Conservation (phyloP, 2,329 filamentous ascomycete species). For the Calcarisporium arbuscula region DNA sequence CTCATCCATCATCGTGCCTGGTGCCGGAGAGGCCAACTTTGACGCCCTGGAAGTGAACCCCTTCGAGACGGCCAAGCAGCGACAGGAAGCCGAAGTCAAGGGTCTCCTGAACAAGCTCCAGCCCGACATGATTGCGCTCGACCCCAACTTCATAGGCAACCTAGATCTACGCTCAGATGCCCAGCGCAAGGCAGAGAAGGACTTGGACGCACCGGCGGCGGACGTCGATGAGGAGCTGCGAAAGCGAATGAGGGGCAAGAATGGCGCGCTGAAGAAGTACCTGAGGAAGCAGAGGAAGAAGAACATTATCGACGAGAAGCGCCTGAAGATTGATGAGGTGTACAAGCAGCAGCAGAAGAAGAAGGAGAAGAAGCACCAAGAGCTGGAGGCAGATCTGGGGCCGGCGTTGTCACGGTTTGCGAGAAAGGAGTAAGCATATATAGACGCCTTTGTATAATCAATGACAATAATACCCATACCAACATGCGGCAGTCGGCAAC, state of each 20-base stretch:
- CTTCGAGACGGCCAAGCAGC: conserved; percentile 87
- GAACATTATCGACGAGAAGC: conserved; percentile 96
- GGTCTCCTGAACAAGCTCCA: conserved; percentile 87
- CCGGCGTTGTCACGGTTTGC: conserved; percentile 84
- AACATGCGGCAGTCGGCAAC: neutral
- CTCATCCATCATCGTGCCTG: conserved; percentile 82
- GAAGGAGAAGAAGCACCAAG: conserved; percentile 54
- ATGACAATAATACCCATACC: conserved; percentile 13
- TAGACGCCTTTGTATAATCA: conserved; percentile 4
- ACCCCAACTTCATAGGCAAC: conserved; percentile 86
- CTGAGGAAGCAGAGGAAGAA: conserved; percentile 84
- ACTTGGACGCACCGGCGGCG: conserved; percentile 64
- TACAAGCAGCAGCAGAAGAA: conserved; percentile 65
- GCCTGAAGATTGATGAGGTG: conserved; percentile 77
- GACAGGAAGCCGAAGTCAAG: conserved; percentile 88
- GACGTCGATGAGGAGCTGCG: conserved; percentile 55
- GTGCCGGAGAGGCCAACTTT: conserved; percentile 94
- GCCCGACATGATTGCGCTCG: conserved; percentile 93
- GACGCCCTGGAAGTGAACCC: conserved; percentile 92
- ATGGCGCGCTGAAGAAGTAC: conserved; percentile 80
- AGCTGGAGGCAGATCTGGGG: conserved; percentile 68
- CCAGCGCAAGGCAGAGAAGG: conserved; percentile 69
- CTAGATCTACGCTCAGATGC: conserved; percentile 76
- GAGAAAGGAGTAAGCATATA: conserved; percentile 49
- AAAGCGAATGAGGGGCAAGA: conserved; percentile 83